These are phyloP conservation scores for Beauveria sp. DNA, from an alignment of 2,329 filamentous ascomycete genomes.

Conservation along the genomic window DNA sequence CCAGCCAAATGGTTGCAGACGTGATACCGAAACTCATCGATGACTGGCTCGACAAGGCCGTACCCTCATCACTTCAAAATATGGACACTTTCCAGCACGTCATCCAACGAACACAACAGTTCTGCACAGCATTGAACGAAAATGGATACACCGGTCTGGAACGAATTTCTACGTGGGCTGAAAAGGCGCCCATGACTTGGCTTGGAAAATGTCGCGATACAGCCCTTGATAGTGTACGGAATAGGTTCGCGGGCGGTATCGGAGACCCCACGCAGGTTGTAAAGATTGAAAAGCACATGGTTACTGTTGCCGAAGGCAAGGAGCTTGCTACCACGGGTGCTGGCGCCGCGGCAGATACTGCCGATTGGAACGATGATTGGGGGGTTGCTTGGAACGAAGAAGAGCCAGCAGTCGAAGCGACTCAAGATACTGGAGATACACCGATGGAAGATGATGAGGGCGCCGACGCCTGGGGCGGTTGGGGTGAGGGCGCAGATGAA, in stretches of 20 bases:
- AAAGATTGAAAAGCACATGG: constrained; percentile 73
- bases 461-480: constrained; percentile 78
- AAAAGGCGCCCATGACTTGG: constrained; percentile 76
- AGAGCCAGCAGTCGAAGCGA: constrained; percentile 31
- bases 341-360: constrained; percentile 34
- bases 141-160: constrained; percentile 55
- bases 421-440: constrained; percentile 12
- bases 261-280: constrained; percentile 65
- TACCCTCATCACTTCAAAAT: constrained; percentile 66
- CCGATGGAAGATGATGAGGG: constrained; percentile 32
- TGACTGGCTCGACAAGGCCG: constrained; percentile 65
- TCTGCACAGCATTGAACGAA: constrained; percentile 56
- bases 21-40: constrained; percentile 62
- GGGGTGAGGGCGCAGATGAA: constrained; percentile 45
- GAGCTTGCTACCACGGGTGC: constrained; percentile 51
- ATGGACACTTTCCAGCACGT: constrained; percentile 65
- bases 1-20: constrained; percentile 60
- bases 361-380: constrained; percentile 73
- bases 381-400: constrained; percentile 73
- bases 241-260: constrained; percentile 58
- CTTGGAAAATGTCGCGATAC: constrained; percentile 74
- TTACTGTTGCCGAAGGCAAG: constrained; percentile 60
- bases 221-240: constrained; percentile 67
- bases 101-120: constrained; percentile 54
- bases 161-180: constrained; percentile 71